Conservation (phyloP, 805 yeast species). For the Candida sphagnicola region DNA sequence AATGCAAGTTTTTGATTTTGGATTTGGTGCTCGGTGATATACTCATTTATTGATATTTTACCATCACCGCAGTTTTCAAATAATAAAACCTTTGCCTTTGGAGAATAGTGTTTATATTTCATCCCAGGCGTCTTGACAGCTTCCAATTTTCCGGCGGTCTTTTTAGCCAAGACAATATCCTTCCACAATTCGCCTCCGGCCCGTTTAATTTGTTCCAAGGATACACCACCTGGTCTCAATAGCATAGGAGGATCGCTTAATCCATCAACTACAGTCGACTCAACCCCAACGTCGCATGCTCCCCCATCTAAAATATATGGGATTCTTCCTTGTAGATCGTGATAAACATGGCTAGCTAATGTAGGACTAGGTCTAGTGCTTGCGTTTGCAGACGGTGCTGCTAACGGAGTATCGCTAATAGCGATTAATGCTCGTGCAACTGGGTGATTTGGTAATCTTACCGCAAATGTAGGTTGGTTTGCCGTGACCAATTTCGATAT, state of each 20-base stretch:
- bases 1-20: conserved; percentile 44
- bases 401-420: conserved; percentile 80
- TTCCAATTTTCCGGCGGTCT: conserved; percentile 60
- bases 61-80: conserved; percentile 52
- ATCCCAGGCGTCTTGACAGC: conserved; percentile 92
- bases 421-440: conserved; percentile 89
- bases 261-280: conserved; percentile 93
- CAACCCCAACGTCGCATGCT: conserved; percentile 81
- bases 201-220: conserved; percentile 65
- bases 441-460: conserved; percentile 81
- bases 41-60: conserved; percentile 23
- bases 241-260: conserved; percentile 79
- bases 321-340: conserved; percentile 74
- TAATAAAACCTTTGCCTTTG: conserved; percentile 75
- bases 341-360: conserved; percentile 74
- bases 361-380: conserved; percentile 96
- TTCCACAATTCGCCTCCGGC: conserved; percentile 71
- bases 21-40: conserved; percentile 13
- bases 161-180: conserved; percentile 58
- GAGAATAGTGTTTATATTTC: conserved; percentile 96
- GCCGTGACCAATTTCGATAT: conserved; percentile 80
- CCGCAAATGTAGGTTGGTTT: conserved; percentile 86
- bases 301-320: conserved; percentile 93
- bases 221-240: conserved; percentile 91
- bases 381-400: conserved; percentile 98